A percentile compares a stretch with the other conserved stretches of the same genome.
Evolutionary conservation across 805 yeast genomes (phyloP).

Genomic region (Yamadazyma laniorum): DNA sequence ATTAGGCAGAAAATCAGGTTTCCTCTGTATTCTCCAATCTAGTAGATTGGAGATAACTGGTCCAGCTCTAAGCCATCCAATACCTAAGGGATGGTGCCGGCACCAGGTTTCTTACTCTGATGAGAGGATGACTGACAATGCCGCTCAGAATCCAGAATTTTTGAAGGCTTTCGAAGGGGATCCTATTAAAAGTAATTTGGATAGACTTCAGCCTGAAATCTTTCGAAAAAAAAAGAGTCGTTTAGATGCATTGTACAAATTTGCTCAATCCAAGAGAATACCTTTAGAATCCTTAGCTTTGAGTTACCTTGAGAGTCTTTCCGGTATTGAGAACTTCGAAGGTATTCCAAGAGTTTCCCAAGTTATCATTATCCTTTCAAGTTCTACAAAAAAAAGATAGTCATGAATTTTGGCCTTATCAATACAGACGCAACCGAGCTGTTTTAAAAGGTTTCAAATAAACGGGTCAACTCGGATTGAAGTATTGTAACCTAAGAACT

Average conservation of each 20-base stretch:
- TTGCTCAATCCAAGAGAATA: slow-evolving; percentile 48
- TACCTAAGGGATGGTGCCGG: no score
- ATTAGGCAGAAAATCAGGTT: no score
- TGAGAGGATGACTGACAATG: slow-evolving; percentile 67
- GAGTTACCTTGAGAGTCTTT: slow-evolving; percentile 54
- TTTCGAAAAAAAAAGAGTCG: slow-evolving; percentile 50
- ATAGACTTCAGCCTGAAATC: slow-evolving; percentile 58
- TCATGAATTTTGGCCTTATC: no score
- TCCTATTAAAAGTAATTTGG: slow-evolving; percentile 6
- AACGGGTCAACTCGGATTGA: no score
- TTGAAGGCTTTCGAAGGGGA: slow-evolving; percentile 4
- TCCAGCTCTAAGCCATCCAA: no score
- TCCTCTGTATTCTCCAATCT: no score
- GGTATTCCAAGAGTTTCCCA: slow-evolving; percentile 46
- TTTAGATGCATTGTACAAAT: slow-evolving; percentile 47
- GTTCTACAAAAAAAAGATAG: slow-evolving; percentile 57
- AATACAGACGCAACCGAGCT: no score
- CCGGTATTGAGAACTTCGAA: slow-evolving; percentile 55
- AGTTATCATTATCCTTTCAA: slow-evolving; percentile 79
- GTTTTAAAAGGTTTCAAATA: no score
- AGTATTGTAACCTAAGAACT: no score
- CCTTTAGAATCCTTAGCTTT: slow-evolving; percentile 54
- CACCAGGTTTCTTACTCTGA: no score
- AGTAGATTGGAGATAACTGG: no score
- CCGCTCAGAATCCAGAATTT: slow-evolving; percentile 35